Conservation (phyloP, 2,329 filamentous ascomycete genomes). For the Pseudogymnoascus verrucosus region DNA sequence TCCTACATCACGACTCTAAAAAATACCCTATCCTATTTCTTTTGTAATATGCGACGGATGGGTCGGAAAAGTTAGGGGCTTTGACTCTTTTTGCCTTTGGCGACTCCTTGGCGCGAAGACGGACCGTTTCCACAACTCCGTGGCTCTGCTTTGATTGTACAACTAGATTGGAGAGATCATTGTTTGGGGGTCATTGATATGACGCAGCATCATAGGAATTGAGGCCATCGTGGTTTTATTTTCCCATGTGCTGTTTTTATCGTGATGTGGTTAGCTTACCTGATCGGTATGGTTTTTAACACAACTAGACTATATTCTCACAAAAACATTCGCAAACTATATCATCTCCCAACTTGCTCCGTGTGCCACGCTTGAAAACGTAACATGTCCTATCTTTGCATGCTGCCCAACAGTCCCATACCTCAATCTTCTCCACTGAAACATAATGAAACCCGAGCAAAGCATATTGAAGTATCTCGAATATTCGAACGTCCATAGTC, state of each 20-base stretch:
- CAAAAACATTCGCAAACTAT: slow-evolving; percentile 10
- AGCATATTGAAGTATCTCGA: not conserved
- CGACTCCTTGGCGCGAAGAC: slow-evolving; percentile 1
- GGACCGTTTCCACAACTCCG: slow-evolving; percentile 5
- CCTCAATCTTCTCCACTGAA: not conserved
- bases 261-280: slow-evolving; percentile 8
- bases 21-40: slow-evolving; percentile 11
- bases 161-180: slow-evolving; percentile 6
- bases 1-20: slow-evolving; percentile 10
- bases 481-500: not conserved
- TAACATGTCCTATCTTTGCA: not conserved
- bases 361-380: not conserved
- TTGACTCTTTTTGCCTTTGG: slow-evolving; percentile 8
- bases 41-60: slow-evolving; percentile 9
- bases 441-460: not conserved
- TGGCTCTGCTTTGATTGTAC: slow-evolving; percentile 8
- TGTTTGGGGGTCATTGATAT: slow-evolving; percentile 9
- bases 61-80: slow-evolving; percentile 6
- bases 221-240: not conserved
- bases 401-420: not conserved
- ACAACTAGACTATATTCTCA: slow-evolving; percentile 10
- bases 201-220: not conserved
- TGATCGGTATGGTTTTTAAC: slow-evolving; percentile 8
- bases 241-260: not conserved
- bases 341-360: not conserved